Conservation (phyloP, 306 rosid genomes). For the Inga oerstediana region DNA sequence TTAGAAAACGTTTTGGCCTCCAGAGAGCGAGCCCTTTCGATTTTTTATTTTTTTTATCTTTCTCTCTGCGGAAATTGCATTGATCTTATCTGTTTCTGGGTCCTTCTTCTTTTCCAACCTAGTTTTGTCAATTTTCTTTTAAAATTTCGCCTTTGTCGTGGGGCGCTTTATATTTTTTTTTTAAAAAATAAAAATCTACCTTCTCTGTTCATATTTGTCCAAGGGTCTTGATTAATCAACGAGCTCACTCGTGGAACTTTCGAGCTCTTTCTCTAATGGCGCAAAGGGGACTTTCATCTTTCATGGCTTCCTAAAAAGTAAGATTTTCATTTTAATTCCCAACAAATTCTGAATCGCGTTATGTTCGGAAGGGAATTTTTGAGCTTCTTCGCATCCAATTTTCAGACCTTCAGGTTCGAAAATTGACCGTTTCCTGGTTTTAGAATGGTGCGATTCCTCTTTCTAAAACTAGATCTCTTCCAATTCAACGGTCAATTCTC, state of each 20-base stretch:
- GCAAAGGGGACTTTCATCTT: constrained; percentile 37
- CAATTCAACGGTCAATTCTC: constrained; percentile 29
- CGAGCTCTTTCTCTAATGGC: constrained; percentile 27
- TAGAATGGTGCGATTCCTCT: constrained; percentile 43
- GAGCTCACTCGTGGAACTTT: constrained; percentile 33
- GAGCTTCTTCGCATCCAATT: constrained; percentile 33
- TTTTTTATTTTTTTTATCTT: neutral
- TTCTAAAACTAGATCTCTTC: constrained; percentile 44
- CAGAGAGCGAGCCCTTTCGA: constrained; percentile 10
- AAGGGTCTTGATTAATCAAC: neutral
- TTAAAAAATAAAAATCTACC: neutral
- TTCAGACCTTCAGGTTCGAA: constrained; percentile 34
- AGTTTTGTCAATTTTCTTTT: neutral
- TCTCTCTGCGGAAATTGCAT: constrained; percentile 8
- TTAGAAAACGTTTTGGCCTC: constrained; percentile 37
- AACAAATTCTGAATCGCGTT: constrained; percentile 8
- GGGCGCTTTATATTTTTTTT: constrained; percentile 32
- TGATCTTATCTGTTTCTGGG: constrained; percentile 33
- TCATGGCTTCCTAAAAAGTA: constrained; percentile 28
- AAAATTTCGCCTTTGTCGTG: neutral
- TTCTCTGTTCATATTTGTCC: neutral
- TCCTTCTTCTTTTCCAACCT: neutral
- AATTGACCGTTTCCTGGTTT: constrained; percentile 54
- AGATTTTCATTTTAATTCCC: constrained; percentile 18
- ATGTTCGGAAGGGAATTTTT: constrained; percentile 26